phyloP scores from a whole-genome alignment of 768 basidiomycete species.

The Leccinum pellstonianum region DNA sequence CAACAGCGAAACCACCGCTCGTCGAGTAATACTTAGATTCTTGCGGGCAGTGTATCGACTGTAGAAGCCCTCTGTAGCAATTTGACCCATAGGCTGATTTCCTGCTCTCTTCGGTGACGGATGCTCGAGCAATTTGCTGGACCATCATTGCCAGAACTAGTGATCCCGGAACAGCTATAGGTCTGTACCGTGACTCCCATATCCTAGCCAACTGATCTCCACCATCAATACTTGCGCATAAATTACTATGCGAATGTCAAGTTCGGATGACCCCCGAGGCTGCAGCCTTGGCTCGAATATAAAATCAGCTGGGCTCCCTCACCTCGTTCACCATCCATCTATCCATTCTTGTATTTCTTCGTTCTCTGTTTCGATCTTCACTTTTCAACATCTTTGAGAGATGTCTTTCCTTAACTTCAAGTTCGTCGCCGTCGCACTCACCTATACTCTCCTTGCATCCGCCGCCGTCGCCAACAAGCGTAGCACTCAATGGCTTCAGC shows the following conservation, averaged over 20 bases:
- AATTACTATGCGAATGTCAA: not conserved
- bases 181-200: not conserved
- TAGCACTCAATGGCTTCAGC: slow-evolving; percentile 20
- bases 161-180: not conserved
- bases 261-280: not conserved
- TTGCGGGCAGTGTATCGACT: not conserved
- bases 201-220: not conserved
- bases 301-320: not conserved
- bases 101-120: not conserved
- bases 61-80: not conserved
- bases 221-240: not conserved
- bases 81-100: not conserved
- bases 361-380: not conserved
- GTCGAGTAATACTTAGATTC: not conserved
- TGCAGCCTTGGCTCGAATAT: slow-evolving; percentile 2
- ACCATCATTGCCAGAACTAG: not conserved
- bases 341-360: not conserved
- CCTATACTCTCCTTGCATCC: slow-evolving; percentile 18
- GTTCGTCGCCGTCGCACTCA: slow-evolving; percentile 11
- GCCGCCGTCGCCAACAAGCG: slow-evolving; percentile 21
- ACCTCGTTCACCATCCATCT: not conserved
- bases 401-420: slow-evolving; percentile 21
- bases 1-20: not conserved
- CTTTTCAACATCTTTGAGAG: slow-evolving; percentile 16
- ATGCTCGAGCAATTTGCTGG: not conserved